A percentile compares a stretch with the other conserved stretches of the same genome.
phyloP scores from a whole-genome alignment of 2,329 filamentous ascomycete species.

The Clonostachys solani region DNA sequence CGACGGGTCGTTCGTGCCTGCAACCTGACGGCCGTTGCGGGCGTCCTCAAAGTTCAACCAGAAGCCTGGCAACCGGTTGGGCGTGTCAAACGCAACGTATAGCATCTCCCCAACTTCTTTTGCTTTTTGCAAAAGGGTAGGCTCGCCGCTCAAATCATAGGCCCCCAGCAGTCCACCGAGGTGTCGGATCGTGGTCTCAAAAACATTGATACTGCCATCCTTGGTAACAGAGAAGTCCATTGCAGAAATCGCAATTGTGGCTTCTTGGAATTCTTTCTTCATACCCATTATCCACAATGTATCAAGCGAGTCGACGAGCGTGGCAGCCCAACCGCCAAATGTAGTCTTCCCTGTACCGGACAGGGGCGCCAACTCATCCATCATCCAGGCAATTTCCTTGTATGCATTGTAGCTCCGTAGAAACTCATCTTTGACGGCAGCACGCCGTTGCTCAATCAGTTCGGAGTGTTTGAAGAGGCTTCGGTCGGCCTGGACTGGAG shows the following conservation, averaged over 20 bases:
- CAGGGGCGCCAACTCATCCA: slow-evolving; percentile 48
- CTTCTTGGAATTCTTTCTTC: slow-evolving; percentile 49
- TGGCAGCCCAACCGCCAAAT: slow-evolving; percentile 54
- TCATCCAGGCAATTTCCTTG: slow-evolving; percentile 44
- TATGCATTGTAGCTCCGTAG: slow-evolving; percentile 40
- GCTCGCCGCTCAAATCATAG: slow-evolving; percentile 41
- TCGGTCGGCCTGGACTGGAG: slow-evolving; percentile 4
- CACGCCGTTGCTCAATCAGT: slow-evolving; percentile 3
- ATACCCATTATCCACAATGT: slow-evolving; percentile 61
- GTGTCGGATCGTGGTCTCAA: slow-evolving; percentile 52
- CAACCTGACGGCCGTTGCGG: slow-evolving; percentile 36
- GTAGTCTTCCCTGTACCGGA: slow-evolving; percentile 36
- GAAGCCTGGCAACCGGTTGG: slow-evolving; percentile 38
- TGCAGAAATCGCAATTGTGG: slow-evolving; percentile 38
- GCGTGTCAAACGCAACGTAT: slow-evolving; percentile 48
- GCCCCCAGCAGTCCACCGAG: slow-evolving; percentile 45
- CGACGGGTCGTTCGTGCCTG: slow-evolving; percentile 26
- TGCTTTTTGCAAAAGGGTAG: slow-evolving; percentile 39
- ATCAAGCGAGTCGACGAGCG: slow-evolving; percentile 55
- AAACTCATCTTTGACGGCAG: slow-evolving; percentile 3
- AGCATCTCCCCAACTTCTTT: slow-evolving; percentile 47
- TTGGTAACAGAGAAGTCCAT: slow-evolving; percentile 45
- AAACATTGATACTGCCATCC: slow-evolving; percentile 35
- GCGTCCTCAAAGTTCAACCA: slow-evolving; percentile 29
- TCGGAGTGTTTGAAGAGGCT: slow-evolving; percentile 1